phyloP scores from a whole-genome alignment of 73 alveolate species.

The Paramecium pentaurelia region DNA sequence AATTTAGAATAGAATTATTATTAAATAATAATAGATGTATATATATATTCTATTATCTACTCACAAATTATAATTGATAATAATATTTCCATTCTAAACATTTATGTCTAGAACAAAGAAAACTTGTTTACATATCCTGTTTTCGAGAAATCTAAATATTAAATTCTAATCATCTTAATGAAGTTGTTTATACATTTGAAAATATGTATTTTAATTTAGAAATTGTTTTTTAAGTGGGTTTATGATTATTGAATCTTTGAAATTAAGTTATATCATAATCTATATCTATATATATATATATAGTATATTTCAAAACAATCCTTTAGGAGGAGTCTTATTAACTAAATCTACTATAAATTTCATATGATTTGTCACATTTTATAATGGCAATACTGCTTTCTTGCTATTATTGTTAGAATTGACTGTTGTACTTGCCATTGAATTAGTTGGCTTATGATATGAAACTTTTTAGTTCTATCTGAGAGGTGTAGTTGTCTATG shows the following conservation, averaged over 20 bases:
- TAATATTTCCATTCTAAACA: no score
- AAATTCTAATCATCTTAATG: no score
- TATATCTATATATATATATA: neutral
- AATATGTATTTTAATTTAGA: no score
- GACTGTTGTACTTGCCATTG: neutral
- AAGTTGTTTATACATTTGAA: neutral
- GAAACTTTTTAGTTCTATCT: neutral
- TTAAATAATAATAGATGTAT: no score
- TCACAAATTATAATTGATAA: neutral
- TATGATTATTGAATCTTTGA: neutral
- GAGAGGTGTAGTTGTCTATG: neutral
- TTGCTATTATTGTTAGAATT: neutral
- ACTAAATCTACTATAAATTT: neutral
- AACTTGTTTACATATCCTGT: no score
- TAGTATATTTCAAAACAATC: neutral
- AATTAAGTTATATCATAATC: neutral
- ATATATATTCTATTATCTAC: no score
- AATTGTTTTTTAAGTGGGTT: no score
- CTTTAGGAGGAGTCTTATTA: neutral
- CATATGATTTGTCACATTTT: slow-evolving; percentile 8
- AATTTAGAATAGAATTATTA: no score
- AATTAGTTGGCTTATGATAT: neutral
- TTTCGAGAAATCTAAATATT: no score
- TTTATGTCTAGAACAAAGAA: neutral
- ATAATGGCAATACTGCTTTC: neutral